A percentile compares a stretch with the other conserved stretches of the same genome.
phyloP scores from a whole-genome alignment of 1,139 yeast species.

The Magnusiomyces sp. region DNA sequence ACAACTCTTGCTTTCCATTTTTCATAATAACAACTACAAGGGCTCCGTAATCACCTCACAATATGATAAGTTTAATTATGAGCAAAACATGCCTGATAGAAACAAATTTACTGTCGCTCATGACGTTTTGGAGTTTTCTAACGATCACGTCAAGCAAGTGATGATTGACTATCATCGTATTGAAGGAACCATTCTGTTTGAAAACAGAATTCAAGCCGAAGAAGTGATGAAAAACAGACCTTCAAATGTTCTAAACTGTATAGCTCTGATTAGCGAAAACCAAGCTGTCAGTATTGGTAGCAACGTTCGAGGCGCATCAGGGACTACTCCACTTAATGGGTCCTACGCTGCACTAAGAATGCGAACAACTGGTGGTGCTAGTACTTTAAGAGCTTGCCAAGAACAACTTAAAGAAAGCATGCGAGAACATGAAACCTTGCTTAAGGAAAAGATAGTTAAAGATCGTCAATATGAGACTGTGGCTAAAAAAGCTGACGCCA shows the following conservation, averaged over 20 bases:
- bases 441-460: no score
- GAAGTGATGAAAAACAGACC: conserved; percentile 33
- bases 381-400: no score
- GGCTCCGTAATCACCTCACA: conserved; percentile 45
- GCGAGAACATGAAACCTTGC: no score
- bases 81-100: conserved; percentile 32
- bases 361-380: no score
- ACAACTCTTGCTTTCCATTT: conserved; percentile 37
- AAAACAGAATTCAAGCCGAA: conserved; percentile 46
- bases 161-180: conserved; percentile 57
- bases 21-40: conserved; percentile 28
- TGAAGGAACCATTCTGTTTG: conserved; percentile 51
- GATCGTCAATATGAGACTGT: no score
- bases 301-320: conserved; percentile 24
- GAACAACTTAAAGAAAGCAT: no score
- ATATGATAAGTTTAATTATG: conserved; percentile 49
- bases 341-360: conserved; percentile 14
- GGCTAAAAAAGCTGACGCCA: neutral
- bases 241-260: conserved; percentile 41
- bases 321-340: conserved; percentile 53
- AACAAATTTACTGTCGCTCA: conserved; percentile 40
- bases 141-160: conserved; percentile 48
- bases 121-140: conserved; percentile 50
- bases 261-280: conserved; percentile 38
- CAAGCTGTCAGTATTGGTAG: conserved; percentile 30